A percentile compares a stretch with the other conserved stretches of the same genome.
phyloP scores from a whole-genome alignment of 345 rosid genomes.

The Euphorbia pulcherrima region DNA sequence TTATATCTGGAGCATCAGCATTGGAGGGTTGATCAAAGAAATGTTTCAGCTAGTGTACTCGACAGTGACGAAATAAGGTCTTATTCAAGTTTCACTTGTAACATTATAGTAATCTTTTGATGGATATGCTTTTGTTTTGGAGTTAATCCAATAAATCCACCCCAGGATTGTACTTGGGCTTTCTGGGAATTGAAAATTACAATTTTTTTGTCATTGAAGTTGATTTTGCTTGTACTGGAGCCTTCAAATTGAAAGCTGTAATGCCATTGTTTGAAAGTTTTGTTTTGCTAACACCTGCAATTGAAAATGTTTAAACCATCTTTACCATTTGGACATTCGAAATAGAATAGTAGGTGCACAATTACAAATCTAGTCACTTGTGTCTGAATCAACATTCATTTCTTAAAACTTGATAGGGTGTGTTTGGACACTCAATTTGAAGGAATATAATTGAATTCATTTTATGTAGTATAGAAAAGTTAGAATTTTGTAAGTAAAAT shows the following conservation, averaged over 20 bases:
- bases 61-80: conserved; percentile 41
- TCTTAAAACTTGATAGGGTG: too few species aligned
- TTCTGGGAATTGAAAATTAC: conserved; percentile 22
- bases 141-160: conserved; percentile 33
- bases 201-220: not conserved
- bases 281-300: not conserved
- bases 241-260: not conserved
- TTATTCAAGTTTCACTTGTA: conserved; percentile 25
- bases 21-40: conserved; percentile 50
- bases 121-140: conserved; percentile 27
- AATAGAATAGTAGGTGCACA: too few species aligned
- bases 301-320: too few species aligned
- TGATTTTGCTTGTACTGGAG: not conserved
- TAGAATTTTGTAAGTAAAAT: too few species aligned
- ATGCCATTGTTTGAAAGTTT: not conserved
- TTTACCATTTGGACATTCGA: too few species aligned
- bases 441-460: too few species aligned
- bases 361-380: too few species aligned
- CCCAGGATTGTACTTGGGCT: conserved; percentile 12
- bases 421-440: too few species aligned
- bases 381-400: too few species aligned
- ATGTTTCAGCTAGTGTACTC: not conserved
- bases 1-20: conserved; percentile 95
- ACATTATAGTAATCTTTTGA: conserved; percentile 14
- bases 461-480: too few species aligned